Evolutionary conservation across 1,284 basidiomycete species (phyloP).

Genomic region (Ustilago hordei): DNA sequence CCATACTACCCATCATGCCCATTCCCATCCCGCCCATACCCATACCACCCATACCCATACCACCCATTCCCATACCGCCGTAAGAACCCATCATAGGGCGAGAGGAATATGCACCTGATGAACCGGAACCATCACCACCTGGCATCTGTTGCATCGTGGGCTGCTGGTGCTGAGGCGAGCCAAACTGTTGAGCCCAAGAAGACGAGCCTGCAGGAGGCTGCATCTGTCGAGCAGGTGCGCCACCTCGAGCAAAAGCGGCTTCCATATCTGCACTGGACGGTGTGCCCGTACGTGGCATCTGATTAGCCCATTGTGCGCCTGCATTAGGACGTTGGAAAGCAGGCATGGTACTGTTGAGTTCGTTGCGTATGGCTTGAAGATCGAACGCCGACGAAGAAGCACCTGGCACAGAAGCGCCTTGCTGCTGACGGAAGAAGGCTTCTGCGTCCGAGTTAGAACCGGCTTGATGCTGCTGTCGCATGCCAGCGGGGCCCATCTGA

Average conservation of each 20-base stretch:
- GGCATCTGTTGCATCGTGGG: constrained; percentile 24
- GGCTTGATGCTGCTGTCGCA: constrained; percentile 48
- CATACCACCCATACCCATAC: constrained; percentile 52
- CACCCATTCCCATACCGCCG: constrained; percentile 45
- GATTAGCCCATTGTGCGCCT: constrained; percentile 55
- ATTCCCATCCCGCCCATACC: constrained; percentile 43
- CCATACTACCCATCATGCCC: constrained; percentile 47
- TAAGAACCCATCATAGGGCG: constrained; percentile 51
- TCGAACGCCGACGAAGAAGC: constrained; percentile 54
- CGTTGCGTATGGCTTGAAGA: constrained; percentile 56
- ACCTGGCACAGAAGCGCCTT: constrained; percentile 29
- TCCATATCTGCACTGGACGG: constrained; percentile 50
- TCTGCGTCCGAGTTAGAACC: constrained; percentile 55
- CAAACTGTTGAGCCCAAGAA: constrained; percentile 61
- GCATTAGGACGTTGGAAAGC: constrained; percentile 33
- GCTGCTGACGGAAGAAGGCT: constrained; percentile 63
- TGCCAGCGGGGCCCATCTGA: constrained; percentile 33
- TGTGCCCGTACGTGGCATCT: constrained; percentile 52
- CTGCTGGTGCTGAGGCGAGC: constrained; percentile 24
- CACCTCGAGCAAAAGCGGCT: constrained; percentile 50
- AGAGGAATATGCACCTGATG: constrained; percentile 36
- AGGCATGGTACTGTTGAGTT: constrained; percentile 36
- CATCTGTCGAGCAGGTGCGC: constrained; percentile 21
- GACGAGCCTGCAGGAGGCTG: constrained; percentile 33
- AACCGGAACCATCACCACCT: constrained; percentile 21